These are phyloP conservation scores for Phytophthora chlamydospora DNA, from an alignment of 352 stramenopile species.

Conservation along the genomic window DNA sequence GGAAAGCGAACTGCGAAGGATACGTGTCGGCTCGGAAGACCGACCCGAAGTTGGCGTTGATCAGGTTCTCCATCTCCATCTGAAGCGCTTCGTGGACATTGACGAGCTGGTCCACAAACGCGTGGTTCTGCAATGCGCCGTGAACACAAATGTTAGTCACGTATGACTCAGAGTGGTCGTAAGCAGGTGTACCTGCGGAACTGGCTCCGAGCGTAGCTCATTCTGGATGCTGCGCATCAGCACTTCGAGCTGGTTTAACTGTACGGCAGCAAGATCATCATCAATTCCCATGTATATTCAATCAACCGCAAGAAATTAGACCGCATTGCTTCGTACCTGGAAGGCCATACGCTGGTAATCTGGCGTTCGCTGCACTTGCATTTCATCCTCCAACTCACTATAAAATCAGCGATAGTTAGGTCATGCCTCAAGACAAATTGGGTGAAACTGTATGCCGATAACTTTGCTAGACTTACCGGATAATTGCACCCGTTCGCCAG, in stretches of 20 bases:
- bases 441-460: neutral
- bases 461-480: slow-evolving; percentile 52
- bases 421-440: neutral
- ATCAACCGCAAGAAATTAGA: neutral
- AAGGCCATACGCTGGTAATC: slow-evolving; percentile 74
- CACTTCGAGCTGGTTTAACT: slow-evolving; percentile 68
- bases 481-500: slow-evolving; percentile 94
- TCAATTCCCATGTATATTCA: neutral
- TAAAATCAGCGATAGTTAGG: neutral
- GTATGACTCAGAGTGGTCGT: neutral
- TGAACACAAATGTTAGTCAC: slow-evolving; percentile 39
- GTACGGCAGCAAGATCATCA: neutral
- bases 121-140: slow-evolving; percentile 47
- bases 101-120: slow-evolving; percentile 66
- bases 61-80: slow-evolving; percentile 74
- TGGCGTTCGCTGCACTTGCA: slow-evolving; percentile 61
- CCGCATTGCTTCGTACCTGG: slow-evolving; percentile 32
- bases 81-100: slow-evolving; percentile 69
- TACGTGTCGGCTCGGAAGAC: slow-evolving; percentile 87
- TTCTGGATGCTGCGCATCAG: slow-evolving; percentile 75
- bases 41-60: slow-evolving; percentile 89
- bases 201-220: slow-evolving; percentile 47
- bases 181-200: slow-evolving; percentile 39
- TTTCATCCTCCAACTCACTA: slow-evolving; percentile 89
- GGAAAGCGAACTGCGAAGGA: slow-evolving; percentile 88